These are phyloP conservation scores for Lactifluus hygrophoroides DNA, from an alignment of 768 basidiomycete species.

Conservation along the genomic window DNA sequence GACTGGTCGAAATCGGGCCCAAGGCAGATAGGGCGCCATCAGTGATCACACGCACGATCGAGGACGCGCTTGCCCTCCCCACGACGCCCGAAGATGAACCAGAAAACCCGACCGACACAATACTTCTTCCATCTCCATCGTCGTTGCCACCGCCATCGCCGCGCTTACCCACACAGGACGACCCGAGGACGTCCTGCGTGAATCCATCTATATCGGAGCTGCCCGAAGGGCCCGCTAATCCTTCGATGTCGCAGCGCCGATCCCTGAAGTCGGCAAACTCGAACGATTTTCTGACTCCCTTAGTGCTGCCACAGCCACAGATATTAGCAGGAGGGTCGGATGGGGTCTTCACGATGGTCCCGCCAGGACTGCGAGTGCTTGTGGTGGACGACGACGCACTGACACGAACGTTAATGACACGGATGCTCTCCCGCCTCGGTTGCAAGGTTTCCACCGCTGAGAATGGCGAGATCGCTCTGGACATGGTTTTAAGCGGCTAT, in stretches of 20 bases:
- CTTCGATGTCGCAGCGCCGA: background rate
- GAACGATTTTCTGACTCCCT: background rate
- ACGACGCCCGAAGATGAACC: conserved; percentile 4
- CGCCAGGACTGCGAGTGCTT: conserved; percentile 52
- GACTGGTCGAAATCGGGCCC: conserved; percentile 48
- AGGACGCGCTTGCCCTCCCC: conserved; percentile 22
- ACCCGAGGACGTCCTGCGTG: background rate
- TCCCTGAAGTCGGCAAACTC: background rate
- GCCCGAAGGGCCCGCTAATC: background rate
- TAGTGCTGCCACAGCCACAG: background rate
- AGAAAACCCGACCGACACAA: conserved; percentile 3
- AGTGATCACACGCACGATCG: conserved; percentile 36
- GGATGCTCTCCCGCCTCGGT: conserved; percentile 69
- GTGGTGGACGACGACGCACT: conserved; percentile 81
- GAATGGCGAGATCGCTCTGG: conserved; percentile 72
- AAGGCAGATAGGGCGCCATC: conserved; percentile 30
- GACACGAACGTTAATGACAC: conserved; percentile 73
- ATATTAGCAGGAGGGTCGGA: conserved; percentile 7
- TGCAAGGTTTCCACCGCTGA: conserved; percentile 75
- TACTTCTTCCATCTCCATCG: background rate
- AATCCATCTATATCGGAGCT: background rate
- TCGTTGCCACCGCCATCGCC: background rate
- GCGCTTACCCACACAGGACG: background rate
- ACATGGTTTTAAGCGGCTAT: conserved; percentile 48
- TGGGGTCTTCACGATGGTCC: conserved; percentile 26